phyloP scores from a whole-genome alignment of 352 stramenopile genomes.

The Globisporangium recalcitrans region DNA sequence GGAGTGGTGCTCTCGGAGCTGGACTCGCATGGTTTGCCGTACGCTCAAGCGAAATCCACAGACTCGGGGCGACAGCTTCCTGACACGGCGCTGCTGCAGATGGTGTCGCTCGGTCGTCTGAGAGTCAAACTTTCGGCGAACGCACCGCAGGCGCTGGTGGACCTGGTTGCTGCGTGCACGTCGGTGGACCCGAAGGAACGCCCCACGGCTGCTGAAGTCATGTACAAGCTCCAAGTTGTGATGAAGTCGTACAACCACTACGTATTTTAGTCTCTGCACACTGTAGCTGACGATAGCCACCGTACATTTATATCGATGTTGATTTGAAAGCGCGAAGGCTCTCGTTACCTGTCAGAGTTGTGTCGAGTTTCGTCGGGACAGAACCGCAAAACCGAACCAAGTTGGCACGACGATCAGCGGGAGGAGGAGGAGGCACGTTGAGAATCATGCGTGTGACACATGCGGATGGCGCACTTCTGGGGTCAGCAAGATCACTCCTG shows the following conservation, averaged over 20 bases:
- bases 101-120: neutral
- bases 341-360: too few relatives aligned
- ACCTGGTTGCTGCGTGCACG: neutral
- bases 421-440: too few relatives aligned
- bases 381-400: too few relatives aligned
- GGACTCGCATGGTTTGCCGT: neutral
- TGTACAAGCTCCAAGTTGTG: neutral
- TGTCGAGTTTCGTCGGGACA: too few relatives aligned
- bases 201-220: neutral
- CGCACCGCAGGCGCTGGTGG: neutral
- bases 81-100: neutral
- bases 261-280: neutral
- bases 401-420: too few relatives aligned
- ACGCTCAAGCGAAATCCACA: neutral
- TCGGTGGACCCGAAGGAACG: conserved; percentile 1
- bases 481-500: neutral
- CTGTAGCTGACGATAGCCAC: neutral
- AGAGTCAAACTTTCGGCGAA: neutral
- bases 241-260: conserved; percentile 5
- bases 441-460: neutral
- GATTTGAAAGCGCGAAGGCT: too few relatives aligned
- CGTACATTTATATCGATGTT: too few relatives aligned
- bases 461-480: too few relatives aligned
- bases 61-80: neutral
- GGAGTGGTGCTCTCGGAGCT: neutral